Evolutionary conservation across 305 asterid genomes (phyloP).

Genomic region (Caryopteris hybrid): DNA sequence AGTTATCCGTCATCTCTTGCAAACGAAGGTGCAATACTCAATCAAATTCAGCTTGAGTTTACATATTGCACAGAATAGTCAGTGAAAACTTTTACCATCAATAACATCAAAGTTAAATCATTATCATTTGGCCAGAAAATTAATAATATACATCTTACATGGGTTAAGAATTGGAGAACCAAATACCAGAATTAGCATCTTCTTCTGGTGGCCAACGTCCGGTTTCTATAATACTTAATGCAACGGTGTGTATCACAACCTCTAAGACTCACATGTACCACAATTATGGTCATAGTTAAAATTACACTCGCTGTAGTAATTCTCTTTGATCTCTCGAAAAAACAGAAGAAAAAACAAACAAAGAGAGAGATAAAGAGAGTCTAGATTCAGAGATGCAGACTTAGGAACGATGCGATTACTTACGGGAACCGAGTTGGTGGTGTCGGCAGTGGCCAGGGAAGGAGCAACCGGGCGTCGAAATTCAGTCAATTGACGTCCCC

Average conservation of each 20-base stretch:
- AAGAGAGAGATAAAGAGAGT: too few species aligned
- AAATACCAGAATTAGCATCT: neutral
- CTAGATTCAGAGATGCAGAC: neutral
- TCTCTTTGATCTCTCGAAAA: neutral
- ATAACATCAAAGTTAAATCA: neutral
- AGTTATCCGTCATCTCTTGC: neutral
- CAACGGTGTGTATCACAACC: neutral
- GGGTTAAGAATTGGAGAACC: neutral
- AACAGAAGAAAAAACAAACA: too few species aligned
- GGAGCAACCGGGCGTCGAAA: constrained; percentile 24
- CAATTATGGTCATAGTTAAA: neutral
- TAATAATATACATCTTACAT: too few species aligned
- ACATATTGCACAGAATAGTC: neutral
- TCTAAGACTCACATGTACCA: neutral
- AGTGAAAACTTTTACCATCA: neutral
- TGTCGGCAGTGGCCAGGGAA: constrained; percentile 31
- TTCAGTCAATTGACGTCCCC: constrained; percentile 18
- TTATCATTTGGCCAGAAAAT: neutral
- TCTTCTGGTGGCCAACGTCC: neutral
- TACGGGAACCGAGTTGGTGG: constrained; percentile 52
- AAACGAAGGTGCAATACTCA: too few species aligned
- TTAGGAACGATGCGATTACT: constrained; percentile 21
- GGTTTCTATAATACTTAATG: neutral
- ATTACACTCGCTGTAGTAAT: neutral
- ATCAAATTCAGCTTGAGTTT: too few species aligned